These are phyloP conservation scores for Truncatella angustata DNA, from an alignment of 2,329 filamentous ascomycete species.

Conservation along the genomic window DNA sequence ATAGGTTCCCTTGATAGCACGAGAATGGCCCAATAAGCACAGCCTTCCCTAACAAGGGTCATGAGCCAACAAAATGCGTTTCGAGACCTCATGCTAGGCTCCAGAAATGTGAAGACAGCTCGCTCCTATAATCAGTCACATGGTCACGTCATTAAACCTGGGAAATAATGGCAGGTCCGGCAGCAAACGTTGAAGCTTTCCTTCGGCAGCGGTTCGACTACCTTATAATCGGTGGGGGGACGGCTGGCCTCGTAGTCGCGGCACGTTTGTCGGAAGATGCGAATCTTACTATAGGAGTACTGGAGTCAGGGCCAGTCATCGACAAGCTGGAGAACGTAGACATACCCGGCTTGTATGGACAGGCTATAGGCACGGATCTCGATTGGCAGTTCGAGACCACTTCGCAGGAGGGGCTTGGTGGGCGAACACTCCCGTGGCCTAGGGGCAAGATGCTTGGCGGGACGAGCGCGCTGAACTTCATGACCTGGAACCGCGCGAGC, in stretches of 20 bases:
- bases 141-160: too few relatives aligned
- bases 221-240: slow-evolving; percentile 5
- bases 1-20: too few relatives aligned
- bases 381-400: slow-evolving; percentile 42
- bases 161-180: too few relatives aligned
- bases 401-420: slow-evolving; percentile 34
- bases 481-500: slow-evolving; percentile 50
- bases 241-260: slow-evolving; percentile 7
- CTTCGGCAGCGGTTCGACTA: too few relatives aligned
- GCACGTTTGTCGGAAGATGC: slow-evolving; percentile 4
- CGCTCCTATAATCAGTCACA: too few relatives aligned
- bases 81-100: too few relatives aligned
- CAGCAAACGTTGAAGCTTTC: too few relatives aligned
- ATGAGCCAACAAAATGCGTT: too few relatives aligned
- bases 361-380: slow-evolving; percentile 31
- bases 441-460: slow-evolving; percentile 58
- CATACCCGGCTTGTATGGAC: slow-evolving; percentile 35
- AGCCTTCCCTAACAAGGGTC: too few relatives aligned
- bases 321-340: slow-evolving; percentile 26
- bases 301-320: slow-evolving; percentile 38
- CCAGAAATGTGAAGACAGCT: too few relatives aligned
- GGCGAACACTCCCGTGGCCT: slow-evolving; percentile 39
- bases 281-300: slow-evolving; percentile 38
- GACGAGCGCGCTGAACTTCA: slow-evolving; percentile 58
- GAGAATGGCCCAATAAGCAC: too few relatives aligned